Evolutionary conservation across 202 grass and related monocot species (phyloP).

Genomic region (Setaria italica): DNA sequence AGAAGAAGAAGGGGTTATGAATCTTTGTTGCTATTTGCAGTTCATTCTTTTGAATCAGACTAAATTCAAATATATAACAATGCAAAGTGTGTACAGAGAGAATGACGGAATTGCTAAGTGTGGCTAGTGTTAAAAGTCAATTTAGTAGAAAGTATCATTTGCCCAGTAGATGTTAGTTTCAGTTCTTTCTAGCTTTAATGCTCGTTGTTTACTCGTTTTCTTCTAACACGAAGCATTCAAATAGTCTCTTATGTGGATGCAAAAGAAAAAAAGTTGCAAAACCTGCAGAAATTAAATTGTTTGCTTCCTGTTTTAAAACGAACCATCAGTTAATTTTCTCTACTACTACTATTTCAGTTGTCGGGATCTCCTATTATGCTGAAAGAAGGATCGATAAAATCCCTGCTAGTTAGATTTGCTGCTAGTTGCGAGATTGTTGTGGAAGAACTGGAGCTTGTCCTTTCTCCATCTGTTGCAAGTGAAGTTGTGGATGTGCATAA

Average conservation of each 20-base stretch:
- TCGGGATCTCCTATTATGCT: slow-evolving; percentile 62
- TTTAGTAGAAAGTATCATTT: background rate
- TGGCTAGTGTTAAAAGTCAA: slow-evolving; percentile 6
- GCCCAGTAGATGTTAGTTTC: background rate
- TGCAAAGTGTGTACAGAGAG: background rate
- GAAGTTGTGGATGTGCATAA: slow-evolving; percentile 53
- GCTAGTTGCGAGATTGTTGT: slow-evolving; percentile 79
- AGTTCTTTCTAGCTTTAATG: slow-evolving; percentile 10
- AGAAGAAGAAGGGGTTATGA: background rate
- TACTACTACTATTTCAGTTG: slow-evolving; percentile 65
- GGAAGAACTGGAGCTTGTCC: slow-evolving; percentile 88
- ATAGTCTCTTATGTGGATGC: background rate
- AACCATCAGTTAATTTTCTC: slow-evolving; percentile 29
- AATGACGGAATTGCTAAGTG: background rate
- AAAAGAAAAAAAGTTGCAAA: background rate
- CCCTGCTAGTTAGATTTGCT: slow-evolving; percentile 80
- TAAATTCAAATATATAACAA: slow-evolving; percentile 9
- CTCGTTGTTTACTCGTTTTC: slow-evolving; percentile 22
- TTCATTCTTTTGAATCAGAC: slow-evolving; percentile 11
- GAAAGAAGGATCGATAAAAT: slow-evolving; percentile 98
- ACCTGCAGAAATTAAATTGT: slow-evolving; percentile 4
- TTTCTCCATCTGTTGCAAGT: slow-evolving; percentile 63
- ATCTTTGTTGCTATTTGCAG: background rate
- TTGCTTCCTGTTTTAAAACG: background rate
- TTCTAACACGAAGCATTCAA: slow-evolving; percentile 8